Evolutionary conservation across 176 grass and related monocot genomes (phyloP), one percentile per base, ranked within the genome.

Genomic region (Otatea glauca): DNA sequence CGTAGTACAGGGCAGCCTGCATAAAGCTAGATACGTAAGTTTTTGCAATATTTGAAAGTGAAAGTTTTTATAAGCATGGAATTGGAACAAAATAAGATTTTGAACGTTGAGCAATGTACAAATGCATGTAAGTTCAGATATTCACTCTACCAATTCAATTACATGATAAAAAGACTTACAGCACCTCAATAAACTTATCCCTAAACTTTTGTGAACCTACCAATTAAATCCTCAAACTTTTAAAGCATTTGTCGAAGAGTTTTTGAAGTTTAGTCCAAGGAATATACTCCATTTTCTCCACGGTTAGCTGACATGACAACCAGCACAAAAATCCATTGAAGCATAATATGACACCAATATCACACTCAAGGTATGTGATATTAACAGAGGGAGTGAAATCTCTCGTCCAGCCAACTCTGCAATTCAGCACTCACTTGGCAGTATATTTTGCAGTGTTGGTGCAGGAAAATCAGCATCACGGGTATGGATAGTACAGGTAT

Each of bases 1-100:
- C 86, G 9, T 94, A 94, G 45, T 89, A 94, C 32, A 92, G 73
- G 27, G 88, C 92, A 86, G 88, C 92, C 95, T 97, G 84, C 88
- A 88, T 65, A 85, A 23, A 51, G 11, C 21, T 37, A 77, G 5
- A 79, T 20, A 47, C 2, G 15, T 66, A 29, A 66, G 0, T 9
- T 65, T 88, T 81, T 58, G 10, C 3, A 58, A 18, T 54, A 82
- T 70, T 72, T 24, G 4, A 3, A 17, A 3, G 8, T 14, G 7
- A 4, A 24, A 18, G 21, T 43, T 66, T 65, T 21, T 44, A 44
- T n/a, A 66, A 25, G 6, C 5, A 24, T 23, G 56, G 1, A 39
- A 67, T 79, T 32, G 49, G 1, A 76, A 65, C 35, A 20, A 0
- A 77, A 70, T 45, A 70, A 71, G 16, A 42, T 24, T 65, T 29